Percentiles rank a stretch among this genome's conserved stretches.
Evolutionary conservation across 768 basidiomycete genomes (phyloP).

Genomic region (Collybia mongolica): DNA sequence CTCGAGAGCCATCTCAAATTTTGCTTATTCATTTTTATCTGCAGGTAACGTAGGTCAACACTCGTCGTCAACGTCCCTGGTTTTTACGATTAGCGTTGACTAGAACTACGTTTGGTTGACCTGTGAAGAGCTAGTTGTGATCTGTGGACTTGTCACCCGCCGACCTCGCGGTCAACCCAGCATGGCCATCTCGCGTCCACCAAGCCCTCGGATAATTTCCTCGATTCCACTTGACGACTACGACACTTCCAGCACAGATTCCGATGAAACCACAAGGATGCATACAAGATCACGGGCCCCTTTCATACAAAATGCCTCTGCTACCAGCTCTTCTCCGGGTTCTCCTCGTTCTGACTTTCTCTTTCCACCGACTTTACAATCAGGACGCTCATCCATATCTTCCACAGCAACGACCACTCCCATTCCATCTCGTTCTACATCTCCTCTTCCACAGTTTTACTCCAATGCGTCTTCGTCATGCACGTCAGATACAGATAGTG

Average conservation of each 20-base stretch:
- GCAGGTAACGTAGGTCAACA: too few species aligned
- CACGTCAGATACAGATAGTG: conserved; percentile 62
- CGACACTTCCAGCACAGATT: conserved; percentile 46
- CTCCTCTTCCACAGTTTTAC: conserved; percentile 58
- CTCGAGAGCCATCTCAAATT: neutral
- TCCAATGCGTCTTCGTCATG: conserved; percentile 49
- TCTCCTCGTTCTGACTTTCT: conserved; percentile 27
- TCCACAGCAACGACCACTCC: conserved; percentile 50
- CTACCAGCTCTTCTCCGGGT: conserved; percentile 11
- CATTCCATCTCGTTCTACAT: conserved; percentile 59
- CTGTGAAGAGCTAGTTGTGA: too few species aligned
- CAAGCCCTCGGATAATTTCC: conserved; percentile 16
- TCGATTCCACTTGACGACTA: conserved; percentile 32
- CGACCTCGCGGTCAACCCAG: neutral
- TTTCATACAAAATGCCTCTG: conserved; percentile 23
- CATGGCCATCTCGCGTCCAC: conserved; percentile 23
- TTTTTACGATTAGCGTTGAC: too few species aligned
- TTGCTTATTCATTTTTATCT: too few species aligned
- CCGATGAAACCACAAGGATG: conserved; percentile 31
- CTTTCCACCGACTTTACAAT: conserved; percentile 31
- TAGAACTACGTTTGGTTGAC: too few species aligned
- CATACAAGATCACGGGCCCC: conserved; percentile 22
- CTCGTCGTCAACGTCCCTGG: too few species aligned
- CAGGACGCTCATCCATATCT: conserved; percentile 36
- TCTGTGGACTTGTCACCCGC: too few species aligned